Evolutionary conservation across 495 filamentous ascomycete species (phyloP).

Genomic region (Bacidia rubella): DNA sequence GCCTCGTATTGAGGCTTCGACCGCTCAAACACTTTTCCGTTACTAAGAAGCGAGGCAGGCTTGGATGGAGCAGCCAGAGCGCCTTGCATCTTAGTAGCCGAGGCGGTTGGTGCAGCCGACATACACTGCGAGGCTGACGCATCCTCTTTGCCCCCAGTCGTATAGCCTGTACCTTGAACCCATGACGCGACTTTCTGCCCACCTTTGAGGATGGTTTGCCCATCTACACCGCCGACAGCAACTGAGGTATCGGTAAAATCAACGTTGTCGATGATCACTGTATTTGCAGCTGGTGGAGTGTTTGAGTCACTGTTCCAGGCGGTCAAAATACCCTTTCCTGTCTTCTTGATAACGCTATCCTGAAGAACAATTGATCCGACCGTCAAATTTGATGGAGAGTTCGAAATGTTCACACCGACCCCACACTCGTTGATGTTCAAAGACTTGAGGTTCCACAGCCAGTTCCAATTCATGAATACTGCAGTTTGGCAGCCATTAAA

Average conservation of each 20-base stretch:
- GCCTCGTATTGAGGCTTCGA: constrained; percentile 64
- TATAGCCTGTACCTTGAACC: constrained; percentile 62
- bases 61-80: constrained; percentile 36
- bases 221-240: constrained; percentile 39
- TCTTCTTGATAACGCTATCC: constrained; percentile 65
- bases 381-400: constrained; percentile 45
- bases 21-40: constrained; percentile 48
- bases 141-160: constrained; percentile 18
- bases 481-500: constrained; percentile 86
- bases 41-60: constrained; percentile 41
- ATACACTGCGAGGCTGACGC: constrained; percentile 17
- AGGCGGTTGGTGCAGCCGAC: constrained; percentile 12
- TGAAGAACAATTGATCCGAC: constrained; percentile 72
- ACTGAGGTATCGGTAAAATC: constrained; percentile 47
- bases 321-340: constrained; percentile 59
- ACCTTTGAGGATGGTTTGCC: constrained; percentile 51
- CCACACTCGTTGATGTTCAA: constrained; percentile 68
- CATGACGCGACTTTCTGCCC: constrained; percentile 57
- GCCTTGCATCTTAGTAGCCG: constrained; percentile 16
- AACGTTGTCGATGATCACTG: constrained; percentile 75
- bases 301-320: constrained; percentile 43
- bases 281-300: constrained; percentile 54
- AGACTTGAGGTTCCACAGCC: constrained; percentile 80
- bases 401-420: constrained; percentile 72
- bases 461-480: constrained; percentile 90